Evolutionary conservation across 371 early-diverging fungal species (phyloP), one percentile per base, ranked within the genome.

Genomic region (Dinochytrium kinnereticum): DNA sequence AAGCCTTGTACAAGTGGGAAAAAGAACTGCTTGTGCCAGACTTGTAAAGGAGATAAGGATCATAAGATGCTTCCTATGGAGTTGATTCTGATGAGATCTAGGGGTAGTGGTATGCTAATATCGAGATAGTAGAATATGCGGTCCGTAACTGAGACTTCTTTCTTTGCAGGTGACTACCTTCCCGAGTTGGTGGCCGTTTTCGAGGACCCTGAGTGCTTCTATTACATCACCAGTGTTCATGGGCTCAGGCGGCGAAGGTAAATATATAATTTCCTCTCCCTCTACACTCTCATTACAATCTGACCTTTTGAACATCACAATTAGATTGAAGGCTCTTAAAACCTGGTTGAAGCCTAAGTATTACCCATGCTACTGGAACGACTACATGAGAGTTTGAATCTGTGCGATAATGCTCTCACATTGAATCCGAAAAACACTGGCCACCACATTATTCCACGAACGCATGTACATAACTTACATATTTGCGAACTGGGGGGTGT

Each of bases 331-430:
- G 64, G 64, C 31, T 17, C 21, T 53, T 5, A 69, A 69, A 33
- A 69, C 69, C 24, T 69, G 69, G 69, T 37, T 69, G 31, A 69
- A 69, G 55, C 69, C 69, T 0, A 69, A 53, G 28, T 69, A 69
- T 53, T 69, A 69, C 36, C 69, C 69, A 7, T 50, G 51, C 33
- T 31, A 69, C 36, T 69, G 51, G 53, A 51, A 51, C n/a, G 51
- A 40, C 51, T 69, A 69, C 55, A 51, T 69, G 69, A 50, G 55
- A 33, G 30, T 69, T 10, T 69, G 55, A 53, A 5, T 5, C 5
- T 44, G 49, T 13, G 21, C 10, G 49, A 44, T 21, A 44, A 10
- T 21, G 49, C 21, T 44, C 21, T 44, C 21, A 21, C n/a, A 21
- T 21, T 13, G 49, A 44, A 10, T 44, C 21, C 21, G 21, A 44